Evolutionary conservation across 148 eudicot genomes (phyloP).

Genomic region (Drosera capensis): DNA sequence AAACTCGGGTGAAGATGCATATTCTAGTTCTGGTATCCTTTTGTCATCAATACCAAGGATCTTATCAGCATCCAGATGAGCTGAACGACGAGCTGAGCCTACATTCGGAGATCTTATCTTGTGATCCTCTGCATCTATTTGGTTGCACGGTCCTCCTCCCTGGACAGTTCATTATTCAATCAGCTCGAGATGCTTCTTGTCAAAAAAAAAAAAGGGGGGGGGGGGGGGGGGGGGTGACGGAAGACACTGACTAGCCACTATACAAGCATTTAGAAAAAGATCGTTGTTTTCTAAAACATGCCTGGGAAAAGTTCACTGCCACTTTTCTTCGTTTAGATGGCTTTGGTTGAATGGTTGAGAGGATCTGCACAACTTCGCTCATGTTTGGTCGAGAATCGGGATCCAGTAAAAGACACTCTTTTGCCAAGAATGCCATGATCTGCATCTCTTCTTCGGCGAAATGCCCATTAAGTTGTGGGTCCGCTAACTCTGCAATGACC

Average conservation of each 20-base stretch:
- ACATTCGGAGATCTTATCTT: slow-evolving; percentile 26
- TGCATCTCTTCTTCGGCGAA: slow-evolving; percentile 78
- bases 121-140: slow-evolving; percentile 40
- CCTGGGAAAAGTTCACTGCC: slow-evolving; percentile 42
- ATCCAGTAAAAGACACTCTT: slow-evolving; percentile 82
- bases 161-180: too few relatives aligned
- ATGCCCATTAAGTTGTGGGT: slow-evolving; percentile 45
- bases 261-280: too few relatives aligned
- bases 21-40: slow-evolving; percentile 16
- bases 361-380: slow-evolving; percentile 91
- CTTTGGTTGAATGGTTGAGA: slow-evolving; percentile 63
- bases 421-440: slow-evolving; percentile 87
- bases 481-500: slow-evolving; percentile 64
- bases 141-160: too few relatives aligned
- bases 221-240: too few relatives aligned
- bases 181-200: too few relatives aligned
- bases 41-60: slow-evolving; percentile 15
- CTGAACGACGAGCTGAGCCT: slow-evolving; percentile 22
- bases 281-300: too few relatives aligned
- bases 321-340: slow-evolving; percentile 44
- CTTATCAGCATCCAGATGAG: slow-evolving; percentile 14
- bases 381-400: slow-evolving; percentile 86
- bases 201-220: too few relatives aligned
- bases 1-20: slow-evolving; percentile 22
- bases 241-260: not conserved